Base-by-base conservation (phyloP, 371 early-diverging fungal genomes). In the Rhizopus sp. region DNA sequence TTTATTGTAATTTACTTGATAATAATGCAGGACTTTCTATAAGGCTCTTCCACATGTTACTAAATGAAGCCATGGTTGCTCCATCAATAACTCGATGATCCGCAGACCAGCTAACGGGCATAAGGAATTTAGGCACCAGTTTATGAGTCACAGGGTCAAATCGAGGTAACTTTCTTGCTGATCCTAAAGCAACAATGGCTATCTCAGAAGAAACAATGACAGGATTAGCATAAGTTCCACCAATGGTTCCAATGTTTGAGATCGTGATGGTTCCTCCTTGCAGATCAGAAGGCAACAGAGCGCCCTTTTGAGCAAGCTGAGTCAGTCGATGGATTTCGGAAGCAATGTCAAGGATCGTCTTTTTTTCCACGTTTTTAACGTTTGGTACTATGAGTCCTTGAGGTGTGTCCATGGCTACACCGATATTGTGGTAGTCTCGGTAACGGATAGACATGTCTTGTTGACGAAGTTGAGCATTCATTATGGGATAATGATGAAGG, bases 381-480 rank as follows among this genome's bases (percentile, higher is more conserved):
- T 91, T 93, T 16, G 98, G 98, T 5, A 96, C 96, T 16, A 95
- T 61, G 35, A 97, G 73, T 4, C 98, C 98, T 40, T 83, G 77
- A 3, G 95, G 93, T 4, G 97, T 93, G 66, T 97, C 98, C 92
- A 97, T 93, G 31, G 98, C 98, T 33, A 97, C 69, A 37, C 95
- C 93, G 55, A 97, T 89, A 72, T 96, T 93, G 69, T 96, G 96
- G 1, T 73, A 63, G 4, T 80, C 71, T 40, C 93, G 80, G 70
- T 88, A 94, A n/a, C 9, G 5, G 12, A 37, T 16, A 42, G 15
- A n/a, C 42, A 42, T 7, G 10, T 34, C 46, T 34, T 46, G 5
- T 29, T 58, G 37, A 31, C 10, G n/a, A 1, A 57, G 35, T 17
- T 53, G 35, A 8, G 94, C 88, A 62, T 97, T 97, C 54, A 96